Evolutionary conservation across 371 early-diverging fungal species (phyloP).

Genomic region (Rhizomucor pusillus): DNA sequence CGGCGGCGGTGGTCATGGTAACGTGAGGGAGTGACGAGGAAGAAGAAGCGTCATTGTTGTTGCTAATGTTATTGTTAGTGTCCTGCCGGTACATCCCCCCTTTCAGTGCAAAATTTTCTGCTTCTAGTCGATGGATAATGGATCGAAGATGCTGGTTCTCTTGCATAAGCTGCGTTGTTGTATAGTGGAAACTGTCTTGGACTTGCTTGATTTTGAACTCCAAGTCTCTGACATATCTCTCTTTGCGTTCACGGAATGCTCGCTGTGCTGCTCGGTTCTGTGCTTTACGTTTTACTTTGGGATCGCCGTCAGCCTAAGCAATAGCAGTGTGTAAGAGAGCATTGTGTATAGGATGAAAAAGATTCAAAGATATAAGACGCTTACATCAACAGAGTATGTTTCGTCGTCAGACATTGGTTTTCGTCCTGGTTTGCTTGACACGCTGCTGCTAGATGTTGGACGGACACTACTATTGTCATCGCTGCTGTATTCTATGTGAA

Average conservation of each 20-base stretch:
- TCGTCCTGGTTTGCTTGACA: constrained; percentile 29
- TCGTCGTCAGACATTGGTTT: constrained; percentile 32
- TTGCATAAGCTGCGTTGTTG: constrained; percentile 28
- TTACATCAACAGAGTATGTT: constrained; percentile 1
- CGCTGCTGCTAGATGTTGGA: too few species aligned
- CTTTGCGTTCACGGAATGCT: constrained; percentile 74
- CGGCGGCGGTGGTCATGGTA: too few species aligned
- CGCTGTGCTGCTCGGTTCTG: constrained; percentile 79
- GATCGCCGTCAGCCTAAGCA: constrained; percentile 33
- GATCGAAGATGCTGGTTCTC: constrained; percentile 43
- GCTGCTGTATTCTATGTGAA: too few species aligned
- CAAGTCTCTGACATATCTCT: constrained; percentile 64
- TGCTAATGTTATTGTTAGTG: too few species aligned
- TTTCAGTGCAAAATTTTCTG: constrained; percentile 39
- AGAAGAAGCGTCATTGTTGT: too few species aligned
- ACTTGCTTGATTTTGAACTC: constrained; percentile 61
- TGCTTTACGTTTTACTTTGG: constrained; percentile 64
- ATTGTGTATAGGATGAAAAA: not conserved
- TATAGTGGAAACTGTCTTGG: constrained; percentile 43
- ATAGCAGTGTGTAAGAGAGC: not conserved
- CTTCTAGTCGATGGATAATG: constrained; percentile 33
- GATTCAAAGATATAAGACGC: not conserved
- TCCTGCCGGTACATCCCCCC: too few species aligned
- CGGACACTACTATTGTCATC: too few species aligned
- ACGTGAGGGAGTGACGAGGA: too few species aligned